Conservation (phyloP, 345 rosid species). For the Citrus maxima region DNA sequence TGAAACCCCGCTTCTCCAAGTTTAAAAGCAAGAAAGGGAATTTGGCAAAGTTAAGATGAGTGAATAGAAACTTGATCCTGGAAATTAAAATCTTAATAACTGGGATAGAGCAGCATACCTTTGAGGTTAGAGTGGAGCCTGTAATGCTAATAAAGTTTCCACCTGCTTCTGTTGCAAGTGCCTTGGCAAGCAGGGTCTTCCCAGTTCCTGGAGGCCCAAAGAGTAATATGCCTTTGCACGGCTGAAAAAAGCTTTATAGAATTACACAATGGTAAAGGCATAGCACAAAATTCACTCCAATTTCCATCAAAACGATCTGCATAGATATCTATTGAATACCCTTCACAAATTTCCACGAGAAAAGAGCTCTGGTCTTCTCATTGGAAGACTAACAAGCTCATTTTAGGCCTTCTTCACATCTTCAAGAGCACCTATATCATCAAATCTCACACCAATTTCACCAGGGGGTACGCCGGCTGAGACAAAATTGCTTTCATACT, state of each 20-base stretch:
- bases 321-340: conserved; percentile 38
- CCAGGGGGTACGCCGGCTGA: conserved; percentile 92
- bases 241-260: conserved; percentile 43
- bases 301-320: background rate
- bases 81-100: background rate
- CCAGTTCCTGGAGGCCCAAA: conserved; percentile 99
- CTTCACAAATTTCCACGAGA: conserved; percentile 85
- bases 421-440: conserved; percentile 95
- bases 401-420: conserved; percentile 87
- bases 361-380: conserved; percentile 94
- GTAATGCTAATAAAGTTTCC: conserved; percentile 97
- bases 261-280: conserved; percentile 5
- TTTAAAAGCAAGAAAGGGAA: background rate
- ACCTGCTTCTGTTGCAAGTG: conserved; percentile 96
- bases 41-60: background rate
- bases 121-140: conserved; percentile 94
- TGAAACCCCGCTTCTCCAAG: background rate
- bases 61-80: background rate
- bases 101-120: conserved; percentile 44
- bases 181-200: conserved; percentile 95
- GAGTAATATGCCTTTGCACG: conserved; percentile 95
- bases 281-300: background rate
- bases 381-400: conserved; percentile 98
- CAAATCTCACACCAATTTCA: conserved; percentile 90
- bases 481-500: conserved; percentile 82